A percentile compares a stretch with the other conserved stretches of the same genome.
These are phyloP conservation scores for Spathaspora sp. DNA, from an alignment of 1,139 yeast species.

Conservation along the genomic window DNA sequence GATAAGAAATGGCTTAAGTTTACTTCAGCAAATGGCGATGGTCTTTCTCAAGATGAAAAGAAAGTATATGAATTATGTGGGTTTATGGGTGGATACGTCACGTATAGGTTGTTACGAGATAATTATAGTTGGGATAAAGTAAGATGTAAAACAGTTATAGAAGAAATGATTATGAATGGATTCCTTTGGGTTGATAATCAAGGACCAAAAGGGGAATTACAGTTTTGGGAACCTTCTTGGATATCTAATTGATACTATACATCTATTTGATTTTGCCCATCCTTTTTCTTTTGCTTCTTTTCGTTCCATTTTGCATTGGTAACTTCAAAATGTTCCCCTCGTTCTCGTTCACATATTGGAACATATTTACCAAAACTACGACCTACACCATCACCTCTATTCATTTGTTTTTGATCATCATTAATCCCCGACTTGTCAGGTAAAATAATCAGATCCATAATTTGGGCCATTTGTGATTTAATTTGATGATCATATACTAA, in stretches of 20 bases:
- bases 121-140: slow-evolving; percentile 71
- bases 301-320: slow-evolving; percentile 64
- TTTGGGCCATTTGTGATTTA: slow-evolving; percentile 32
- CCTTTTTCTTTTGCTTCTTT: slow-evolving; percentile 32
- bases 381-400: slow-evolving; percentile 74
- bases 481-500: slow-evolving; percentile 34
- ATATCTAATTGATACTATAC: slow-evolving; percentile 19
- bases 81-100: slow-evolving; percentile 62
- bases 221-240: slow-evolving; percentile 66
- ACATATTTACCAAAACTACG: slow-evolving; percentile 55
- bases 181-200: slow-evolving; percentile 80
- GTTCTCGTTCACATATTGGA: slow-evolving; percentile 57
- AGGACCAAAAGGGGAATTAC: slow-evolving; percentile 43
- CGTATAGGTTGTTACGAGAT: slow-evolving; percentile 60
- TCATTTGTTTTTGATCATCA: slow-evolving; percentile 16
- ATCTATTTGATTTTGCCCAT: background rate
- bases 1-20: slow-evolving; percentile 43
- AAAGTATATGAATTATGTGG: slow-evolving; percentile 73
- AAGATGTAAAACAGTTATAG: slow-evolving; percentile 62
- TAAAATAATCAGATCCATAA: slow-evolving; percentile 26
- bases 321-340: slow-evolving; percentile 60
- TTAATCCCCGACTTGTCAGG: slow-evolving; percentile 13
- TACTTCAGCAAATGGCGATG: slow-evolving; percentile 26
- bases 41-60: slow-evolving; percentile 58
- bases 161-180: slow-evolving; percentile 80